Percentiles rank a stretch among this genome's conserved stretches.
Evolutionary conservation across 441 rosid species (phyloP).

Genomic region (Mallotus repandus): DNA sequence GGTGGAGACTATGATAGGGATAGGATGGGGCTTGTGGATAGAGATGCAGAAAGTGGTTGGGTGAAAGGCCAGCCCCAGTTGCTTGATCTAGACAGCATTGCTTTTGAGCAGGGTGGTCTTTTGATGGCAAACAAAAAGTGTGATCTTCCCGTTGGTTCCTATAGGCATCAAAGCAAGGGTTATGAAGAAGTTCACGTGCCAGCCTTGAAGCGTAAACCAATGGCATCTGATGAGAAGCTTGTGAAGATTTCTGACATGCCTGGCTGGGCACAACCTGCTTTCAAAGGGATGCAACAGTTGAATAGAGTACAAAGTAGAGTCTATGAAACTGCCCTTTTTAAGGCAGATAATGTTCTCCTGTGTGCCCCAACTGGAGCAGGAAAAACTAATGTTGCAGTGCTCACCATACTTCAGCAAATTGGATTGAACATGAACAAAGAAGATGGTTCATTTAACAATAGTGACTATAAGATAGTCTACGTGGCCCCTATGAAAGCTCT

Average conservation of each 20-base stretch:
- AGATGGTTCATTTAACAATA: constrained; percentile 71
- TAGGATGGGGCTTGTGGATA: constrained; percentile 55
- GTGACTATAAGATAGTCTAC: constrained; percentile 79
- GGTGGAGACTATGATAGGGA: constrained; percentile 65
- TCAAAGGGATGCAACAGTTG: constrained; percentile 83
- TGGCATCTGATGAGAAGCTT: constrained; percentile 62
- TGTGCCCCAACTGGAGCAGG: constrained; percentile 99
- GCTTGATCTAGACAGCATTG: constrained; percentile 76
- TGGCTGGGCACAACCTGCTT: constrained; percentile 92
- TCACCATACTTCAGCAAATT: constrained; percentile 88
- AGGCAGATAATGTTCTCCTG: constrained; percentile 75
- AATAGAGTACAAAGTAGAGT: constrained; percentile 94
- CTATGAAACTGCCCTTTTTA: constrained; percentile 73
- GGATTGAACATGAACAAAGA: constrained; percentile 51
- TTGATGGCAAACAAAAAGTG: constrained; percentile 85
- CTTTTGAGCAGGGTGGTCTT: constrained; percentile 88
- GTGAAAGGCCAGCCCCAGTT: constrained; percentile 77
- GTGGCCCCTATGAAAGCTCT: constrained; percentile 98
- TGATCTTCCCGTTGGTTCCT: constrained; percentile 72
- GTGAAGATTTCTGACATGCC: constrained; percentile 86
- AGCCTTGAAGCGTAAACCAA: constrained; percentile 55
- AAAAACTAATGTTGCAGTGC: constrained; percentile 92
- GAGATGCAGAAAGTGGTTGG: constrained; percentile 79
- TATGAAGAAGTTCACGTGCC: constrained; percentile 94
- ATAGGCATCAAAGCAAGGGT: constrained; percentile 59